phyloP scores from a whole-genome alignment of 768 basidiomycete genomes.

The Thelephora ganbajun region DNA sequence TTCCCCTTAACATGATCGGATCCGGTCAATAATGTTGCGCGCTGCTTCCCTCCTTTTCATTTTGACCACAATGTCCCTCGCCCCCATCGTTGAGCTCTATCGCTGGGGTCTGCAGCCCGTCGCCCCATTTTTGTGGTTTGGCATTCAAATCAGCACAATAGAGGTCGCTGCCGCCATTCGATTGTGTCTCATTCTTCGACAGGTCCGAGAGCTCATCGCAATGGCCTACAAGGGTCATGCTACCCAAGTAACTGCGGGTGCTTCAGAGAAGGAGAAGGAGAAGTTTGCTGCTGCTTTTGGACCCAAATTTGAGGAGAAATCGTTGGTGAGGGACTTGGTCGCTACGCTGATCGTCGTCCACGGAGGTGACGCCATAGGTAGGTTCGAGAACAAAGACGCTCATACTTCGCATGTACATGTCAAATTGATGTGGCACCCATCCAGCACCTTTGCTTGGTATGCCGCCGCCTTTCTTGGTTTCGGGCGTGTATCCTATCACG shows the following conservation, averaged over 20 bases:
- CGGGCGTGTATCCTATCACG: conserved; percentile 47
- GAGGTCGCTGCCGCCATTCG: conserved; percentile 57
- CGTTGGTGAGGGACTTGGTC: conserved; percentile 41
- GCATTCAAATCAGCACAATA: conserved; percentile 40
- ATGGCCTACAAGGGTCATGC: not conserved
- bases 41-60: not conserved
- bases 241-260: conserved; percentile 21
- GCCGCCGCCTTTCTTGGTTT: conserved; percentile 72
- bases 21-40: no score
- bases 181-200: conserved; percentile 55
- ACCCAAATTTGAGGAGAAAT: conserved; percentile 29
- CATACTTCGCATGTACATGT: not conserved
- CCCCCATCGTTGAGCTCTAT: conserved; percentile 34
- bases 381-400: conserved; percentile 10
- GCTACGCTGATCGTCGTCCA: conserved; percentile 58
- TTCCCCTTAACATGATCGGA: no score
- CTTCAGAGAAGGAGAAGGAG: conserved; percentile 18
- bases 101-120: conserved; percentile 41
- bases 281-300: conserved; percentile 1
- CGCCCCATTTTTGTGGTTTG: conserved; percentile 57
- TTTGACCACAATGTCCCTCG: conserved; percentile 17
- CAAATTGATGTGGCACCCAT: not conserved
- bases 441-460: conserved; percentile 49
- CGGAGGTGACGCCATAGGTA: conserved; percentile 67
- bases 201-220: conserved; percentile 34